These are phyloP conservation scores for Dictyostelium citrinum DNA, from an alignment of 78 protist species.

Conservation along the genomic window DNA sequence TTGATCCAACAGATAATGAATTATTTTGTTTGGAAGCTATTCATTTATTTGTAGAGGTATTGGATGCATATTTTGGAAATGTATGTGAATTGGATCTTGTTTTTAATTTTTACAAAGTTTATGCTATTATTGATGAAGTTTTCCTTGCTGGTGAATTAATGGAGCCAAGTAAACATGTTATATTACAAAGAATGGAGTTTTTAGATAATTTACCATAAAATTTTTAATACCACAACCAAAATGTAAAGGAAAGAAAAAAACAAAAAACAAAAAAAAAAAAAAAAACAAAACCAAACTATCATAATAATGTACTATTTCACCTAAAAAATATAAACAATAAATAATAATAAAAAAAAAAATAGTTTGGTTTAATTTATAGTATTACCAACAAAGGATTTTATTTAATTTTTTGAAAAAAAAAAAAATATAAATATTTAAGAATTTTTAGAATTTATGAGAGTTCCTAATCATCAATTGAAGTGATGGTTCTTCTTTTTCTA, in stretches of 20 bases:
- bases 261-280: background rate
- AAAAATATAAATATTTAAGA: background rate
- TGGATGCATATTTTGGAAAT: constrained; percentile 96
- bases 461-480: background rate
- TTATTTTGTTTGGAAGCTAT: constrained; percentile 94
- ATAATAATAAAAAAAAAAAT: background rate
- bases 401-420: background rate
- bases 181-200: constrained; percentile 68
- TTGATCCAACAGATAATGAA: constrained; percentile 96
- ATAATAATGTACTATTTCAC: background rate
- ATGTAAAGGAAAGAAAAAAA: background rate
- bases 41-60: constrained; percentile 97
- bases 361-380: background rate
- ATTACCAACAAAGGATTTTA: background rate
- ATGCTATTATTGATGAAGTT: constrained; percentile 96
- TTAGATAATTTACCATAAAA: constrained; percentile 47
- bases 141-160: constrained; percentile 98
- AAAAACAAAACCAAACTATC: background rate
- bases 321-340: background rate
- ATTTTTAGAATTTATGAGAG: no score
- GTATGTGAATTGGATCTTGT: constrained; percentile 99
- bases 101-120: constrained; percentile 93
- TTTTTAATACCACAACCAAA: background rate
- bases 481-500: background rate
- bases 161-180: constrained; percentile 91